These are phyloP conservation scores for Penicillium egyptiacum DNA, from an alignment of 495 filamentous ascomycete species.

Conservation along the genomic window DNA sequence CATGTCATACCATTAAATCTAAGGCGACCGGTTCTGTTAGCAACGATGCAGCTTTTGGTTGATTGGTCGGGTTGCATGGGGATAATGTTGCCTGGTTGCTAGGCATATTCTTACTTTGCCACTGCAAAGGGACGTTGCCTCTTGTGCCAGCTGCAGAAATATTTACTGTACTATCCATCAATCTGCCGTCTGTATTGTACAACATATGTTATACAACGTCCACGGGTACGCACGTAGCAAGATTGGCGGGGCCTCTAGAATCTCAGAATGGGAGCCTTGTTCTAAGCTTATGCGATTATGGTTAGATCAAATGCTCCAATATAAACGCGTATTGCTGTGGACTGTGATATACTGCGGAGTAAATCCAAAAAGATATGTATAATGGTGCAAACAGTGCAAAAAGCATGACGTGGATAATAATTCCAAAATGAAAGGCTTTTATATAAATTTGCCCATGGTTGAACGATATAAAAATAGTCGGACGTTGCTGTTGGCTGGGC, in stretches of 20 bases:
- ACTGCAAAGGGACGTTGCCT: not conserved
- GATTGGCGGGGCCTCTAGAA: not conserved
- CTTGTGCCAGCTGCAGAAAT: not conserved
- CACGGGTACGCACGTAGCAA: no score
- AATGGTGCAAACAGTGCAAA: not conserved
- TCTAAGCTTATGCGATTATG: not conserved
- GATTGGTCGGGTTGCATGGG: not conserved
- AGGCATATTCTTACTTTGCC: not conserved
- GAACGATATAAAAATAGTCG: constrained; percentile 21
- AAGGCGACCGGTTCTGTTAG: not conserved
- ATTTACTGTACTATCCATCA: not conserved
- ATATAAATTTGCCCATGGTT: constrained; percentile 6
- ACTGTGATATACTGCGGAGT: not conserved
- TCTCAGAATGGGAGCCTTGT: not conserved
- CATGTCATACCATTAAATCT: not conserved
- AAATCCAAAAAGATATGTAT: not conserved
- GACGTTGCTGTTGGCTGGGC: constrained; percentile 15
- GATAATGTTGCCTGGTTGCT: constrained; percentile 6
- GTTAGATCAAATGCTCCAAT: not conserved
- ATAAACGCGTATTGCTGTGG: not conserved
- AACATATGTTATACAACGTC: not conserved
- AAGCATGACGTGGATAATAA: not conserved
- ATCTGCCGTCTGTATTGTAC: not conserved
- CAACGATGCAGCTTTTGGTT: not conserved
- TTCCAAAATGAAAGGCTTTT: not conserved